phyloP scores from a whole-genome alignment of 257 asterid genomes.

The Penstemon eatonii region DNA sequence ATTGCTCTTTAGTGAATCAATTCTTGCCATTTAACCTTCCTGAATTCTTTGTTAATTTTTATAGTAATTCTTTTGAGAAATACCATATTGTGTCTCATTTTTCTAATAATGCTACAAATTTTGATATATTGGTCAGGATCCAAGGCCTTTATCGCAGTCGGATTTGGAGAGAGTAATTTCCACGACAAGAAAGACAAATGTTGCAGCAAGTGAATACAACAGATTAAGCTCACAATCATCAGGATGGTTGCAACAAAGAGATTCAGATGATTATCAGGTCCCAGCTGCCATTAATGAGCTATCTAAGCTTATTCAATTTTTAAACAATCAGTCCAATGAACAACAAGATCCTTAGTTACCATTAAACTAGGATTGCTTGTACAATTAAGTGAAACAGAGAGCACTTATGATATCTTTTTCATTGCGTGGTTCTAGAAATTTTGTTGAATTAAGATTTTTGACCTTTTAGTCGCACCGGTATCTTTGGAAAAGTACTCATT shows the following conservation, averaged over 20 bases:
- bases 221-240: conserved; percentile 44
- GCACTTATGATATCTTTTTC: neutral
- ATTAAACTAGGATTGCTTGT: neutral
- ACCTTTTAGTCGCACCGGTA: neutral
- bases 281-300: conserved; percentile 55
- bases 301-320: conserved; percentile 51
- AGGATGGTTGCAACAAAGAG: conserved; percentile 39
- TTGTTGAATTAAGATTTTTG: neutral
- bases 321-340: conserved; percentile 50
- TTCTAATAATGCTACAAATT: too few relatives aligned
- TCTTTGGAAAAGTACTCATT: conserved; percentile 4
- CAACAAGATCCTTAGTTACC: conserved; percentile 41
- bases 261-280: conserved; percentile 57
- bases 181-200: conserved; percentile 56
- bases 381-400: neutral
- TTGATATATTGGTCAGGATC: conserved; percentile 41
- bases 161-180: conserved; percentile 69
- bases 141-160: conserved; percentile 58
- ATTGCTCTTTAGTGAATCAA: too few relatives aligned
- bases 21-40: too few relatives aligned
- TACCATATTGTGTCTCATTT: too few relatives aligned
- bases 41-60: too few relatives aligned
- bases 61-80: too few relatives aligned
- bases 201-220: conserved; percentile 71
- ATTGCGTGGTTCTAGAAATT: too few relatives aligned